These are phyloP conservation scores for Prunus fruticosa DNA, from an alignment of 306 rosid genomes.

Conservation along the genomic window DNA sequence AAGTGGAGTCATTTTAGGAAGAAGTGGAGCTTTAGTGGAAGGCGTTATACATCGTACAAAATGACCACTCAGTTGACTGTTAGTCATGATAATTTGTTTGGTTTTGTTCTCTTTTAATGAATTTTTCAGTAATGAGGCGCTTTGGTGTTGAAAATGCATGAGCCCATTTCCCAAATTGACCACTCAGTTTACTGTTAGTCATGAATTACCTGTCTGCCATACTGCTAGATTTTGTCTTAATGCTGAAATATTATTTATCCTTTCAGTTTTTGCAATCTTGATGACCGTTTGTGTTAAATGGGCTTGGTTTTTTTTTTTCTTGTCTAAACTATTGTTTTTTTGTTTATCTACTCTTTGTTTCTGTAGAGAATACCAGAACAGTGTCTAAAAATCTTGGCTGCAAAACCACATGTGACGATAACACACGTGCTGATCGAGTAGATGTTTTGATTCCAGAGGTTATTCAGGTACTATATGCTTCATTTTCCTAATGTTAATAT, in stretches of 20 bases:
- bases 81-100: not conserved
- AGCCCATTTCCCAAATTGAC: not conserved
- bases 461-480: conserved; percentile 63
- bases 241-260: not conserved
- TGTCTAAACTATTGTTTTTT: not conserved
- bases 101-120: not conserved
- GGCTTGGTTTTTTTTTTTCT: not conserved
- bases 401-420: conserved; percentile 40
- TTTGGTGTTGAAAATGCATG: conserved; percentile 6
- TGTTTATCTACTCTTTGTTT: conserved; percentile 16
- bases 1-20: not conserved
- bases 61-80: too few species aligned
- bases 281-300: not conserved
- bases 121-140: not conserved
- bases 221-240: not conserved
- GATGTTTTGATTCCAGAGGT: conserved; percentile 91
- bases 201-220: not conserved
- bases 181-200: not conserved
- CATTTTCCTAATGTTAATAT: conserved; percentile 10
- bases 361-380: conserved; percentile 80
- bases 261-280: not conserved
- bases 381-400: conserved; percentile 94
- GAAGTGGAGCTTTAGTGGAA: not conserved
- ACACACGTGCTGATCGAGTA: conserved; percentile 45
- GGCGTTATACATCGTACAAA: too few species aligned